Evolutionary conservation across 768 basidiomycete genomes (phyloP), one percentile per base, ranked within the genome.

Genomic region (Suillus paluster): DNA sequence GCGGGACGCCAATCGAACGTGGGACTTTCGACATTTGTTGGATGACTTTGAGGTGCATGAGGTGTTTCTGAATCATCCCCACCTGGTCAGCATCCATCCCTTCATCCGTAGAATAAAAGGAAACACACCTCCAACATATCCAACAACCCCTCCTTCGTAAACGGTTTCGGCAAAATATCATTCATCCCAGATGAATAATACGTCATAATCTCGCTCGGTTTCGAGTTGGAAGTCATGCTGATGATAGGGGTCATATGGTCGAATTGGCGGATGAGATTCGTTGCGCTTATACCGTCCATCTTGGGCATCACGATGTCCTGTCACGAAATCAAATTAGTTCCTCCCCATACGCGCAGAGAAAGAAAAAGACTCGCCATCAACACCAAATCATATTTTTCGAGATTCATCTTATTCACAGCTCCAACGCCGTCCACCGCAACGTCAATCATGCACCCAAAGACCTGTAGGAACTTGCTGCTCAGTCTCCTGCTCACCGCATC

Each of bases 261-360:
- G 72, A 98, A 99, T 77, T 95, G 93, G 19, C 97, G 84, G 67
- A 99, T 97, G 68, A 98, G 75, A 61, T 89, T 94, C 41, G 97
- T 98, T 11, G 97, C 97, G 4, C 90, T 89, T 30, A 95, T 87
- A 33, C 95, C 94, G 64, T 95, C 89, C 68, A 93, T 78, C 72
- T 91, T 90, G 3, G 91, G 89, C 91, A 98, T 97, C 62, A 97
- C 93, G 63, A 99, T 97, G 69, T 98, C 97, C 94, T 95, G 66
- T 14, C 23, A 19, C 30, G 21, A 33, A 14, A 60, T 30, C 48
- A 58, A 61, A 10, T 27, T 61, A 62, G 60, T 42, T 63, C 23
- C 58, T 52, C 39, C 50, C 14, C 41, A 60, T 9, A 7, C 23
- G 36, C 57, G 36, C 17, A 8, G 21, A 23, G 55, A 48, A 36